Conservation (phyloP, 2,329 filamentous ascomycete genomes). For the Venturia pyrina region DNA sequence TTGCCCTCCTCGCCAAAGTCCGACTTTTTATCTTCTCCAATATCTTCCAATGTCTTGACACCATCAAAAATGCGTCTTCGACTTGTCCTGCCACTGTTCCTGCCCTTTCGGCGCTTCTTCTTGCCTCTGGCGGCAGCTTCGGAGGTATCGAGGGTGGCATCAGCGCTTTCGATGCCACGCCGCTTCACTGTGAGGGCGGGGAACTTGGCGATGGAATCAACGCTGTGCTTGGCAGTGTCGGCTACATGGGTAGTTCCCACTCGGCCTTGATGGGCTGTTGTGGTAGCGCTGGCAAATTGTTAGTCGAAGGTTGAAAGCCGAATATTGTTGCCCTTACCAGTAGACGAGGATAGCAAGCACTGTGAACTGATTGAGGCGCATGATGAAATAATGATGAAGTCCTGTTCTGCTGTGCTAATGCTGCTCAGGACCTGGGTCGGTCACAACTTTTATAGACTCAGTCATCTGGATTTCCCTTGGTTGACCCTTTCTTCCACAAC, state of each 20-base stretch:
- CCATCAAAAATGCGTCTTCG: background rate
- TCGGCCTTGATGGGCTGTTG: background rate
- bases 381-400: background rate
- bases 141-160: slow-evolving; percentile 17
- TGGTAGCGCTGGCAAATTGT: background rate
- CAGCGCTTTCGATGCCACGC: background rate
- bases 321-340: background rate
- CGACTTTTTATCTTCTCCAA: background rate
- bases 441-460: background rate
- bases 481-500: background rate
- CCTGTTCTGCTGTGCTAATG: background rate
- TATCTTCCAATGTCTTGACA: background rate
- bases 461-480: background rate
- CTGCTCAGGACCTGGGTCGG: background rate
- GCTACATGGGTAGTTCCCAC: background rate
- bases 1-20: background rate
- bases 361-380: background rate
- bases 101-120: background rate
- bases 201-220: background rate
- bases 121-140: slow-evolving; percentile 18
- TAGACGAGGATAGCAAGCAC: background rate
- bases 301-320: background rate
- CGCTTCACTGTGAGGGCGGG: background rate
- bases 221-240: background rate
- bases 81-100: background rate